Evolutionary conservation across 2,329 filamentous ascomycete genomes (phyloP).

Genomic region (Passalora sequoiae): DNA sequence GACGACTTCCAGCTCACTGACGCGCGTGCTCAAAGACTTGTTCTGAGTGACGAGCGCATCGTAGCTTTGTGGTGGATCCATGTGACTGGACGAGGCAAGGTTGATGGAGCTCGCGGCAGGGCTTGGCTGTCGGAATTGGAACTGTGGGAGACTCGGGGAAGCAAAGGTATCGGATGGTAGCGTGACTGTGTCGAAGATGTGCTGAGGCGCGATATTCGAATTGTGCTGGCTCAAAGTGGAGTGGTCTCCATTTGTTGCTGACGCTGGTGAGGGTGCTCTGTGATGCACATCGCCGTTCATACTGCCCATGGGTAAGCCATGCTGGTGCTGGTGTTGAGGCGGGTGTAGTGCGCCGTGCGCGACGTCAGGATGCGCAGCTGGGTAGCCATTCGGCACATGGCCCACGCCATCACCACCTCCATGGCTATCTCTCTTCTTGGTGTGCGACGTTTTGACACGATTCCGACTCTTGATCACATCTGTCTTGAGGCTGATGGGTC

Average conservation of each 20-base stretch:
- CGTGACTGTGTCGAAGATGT: constrained; percentile 67
- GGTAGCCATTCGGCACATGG: constrained; percentile 19
- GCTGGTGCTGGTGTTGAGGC: constrained; percentile 29
- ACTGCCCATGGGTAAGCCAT: constrained; percentile 18
- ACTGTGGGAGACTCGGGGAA: constrained; percentile 44
- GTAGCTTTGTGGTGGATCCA: constrained; percentile 69
- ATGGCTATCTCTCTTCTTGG: constrained; percentile 53
- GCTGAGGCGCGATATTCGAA: constrained; percentile 65
- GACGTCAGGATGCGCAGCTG: constrained; percentile 18
- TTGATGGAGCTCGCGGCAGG: constrained; percentile 55
- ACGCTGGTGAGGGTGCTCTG: constrained; percentile 32
- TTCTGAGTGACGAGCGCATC: constrained; percentile 76
- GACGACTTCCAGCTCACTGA: constrained; percentile 92
- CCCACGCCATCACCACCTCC: constrained; percentile 17
- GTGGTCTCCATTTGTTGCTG: constrained; percentile 73
- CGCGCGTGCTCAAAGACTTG: constrained; percentile 84
- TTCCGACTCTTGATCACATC: constrained; percentile 99
- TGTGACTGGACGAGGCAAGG: constrained; percentile 49
- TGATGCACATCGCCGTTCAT: constrained; percentile 10
- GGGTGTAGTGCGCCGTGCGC: constrained; percentile 11
- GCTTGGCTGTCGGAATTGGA: constrained; percentile 48
- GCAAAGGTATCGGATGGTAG: constrained; percentile 67
- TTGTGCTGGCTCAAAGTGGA: constrained; percentile 60
- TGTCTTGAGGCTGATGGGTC: constrained; percentile 94
- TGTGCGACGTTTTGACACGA: constrained; percentile 83